These are phyloP conservation scores for Lipomyces orientalis DNA, from an alignment of 805 yeast species.

Conservation along the genomic window DNA sequence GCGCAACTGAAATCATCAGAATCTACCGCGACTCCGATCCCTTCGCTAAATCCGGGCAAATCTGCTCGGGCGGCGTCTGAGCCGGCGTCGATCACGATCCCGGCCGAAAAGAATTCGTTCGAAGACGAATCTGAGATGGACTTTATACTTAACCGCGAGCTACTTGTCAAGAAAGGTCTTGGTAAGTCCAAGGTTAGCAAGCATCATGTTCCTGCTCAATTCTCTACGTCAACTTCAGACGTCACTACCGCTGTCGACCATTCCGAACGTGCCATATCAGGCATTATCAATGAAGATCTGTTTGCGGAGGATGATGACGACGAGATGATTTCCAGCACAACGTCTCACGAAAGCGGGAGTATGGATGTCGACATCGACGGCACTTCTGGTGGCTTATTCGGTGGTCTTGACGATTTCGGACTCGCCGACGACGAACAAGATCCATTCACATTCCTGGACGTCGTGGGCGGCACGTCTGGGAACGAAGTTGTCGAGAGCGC, in stretches of 20 bases:
- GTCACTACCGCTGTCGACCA: neutral
- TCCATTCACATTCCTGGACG: constrained; percentile 31
- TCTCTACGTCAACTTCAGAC: neutral
- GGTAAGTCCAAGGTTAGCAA: neutral
- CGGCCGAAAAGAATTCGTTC: constrained; percentile 34
- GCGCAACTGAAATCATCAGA: neutral
- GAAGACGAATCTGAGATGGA: constrained; percentile 34
- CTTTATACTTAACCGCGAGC: constrained; percentile 28
- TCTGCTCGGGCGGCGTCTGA: constrained; percentile 17
- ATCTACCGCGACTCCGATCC: constrained; percentile 19
- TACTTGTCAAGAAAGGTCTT: constrained; percentile 27
- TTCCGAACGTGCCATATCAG: neutral
- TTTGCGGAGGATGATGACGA: constrained; percentile 31
- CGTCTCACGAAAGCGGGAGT: constrained; percentile 23
- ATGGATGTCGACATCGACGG: constrained; percentile 27
- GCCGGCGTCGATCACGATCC: constrained; percentile 35
- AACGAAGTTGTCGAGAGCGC: constrained; percentile 28
- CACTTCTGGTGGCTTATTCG: constrained; percentile 8
- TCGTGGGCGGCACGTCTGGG: constrained; percentile 21
- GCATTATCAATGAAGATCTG: neutral
- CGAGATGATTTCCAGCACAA: constrained; percentile 29
- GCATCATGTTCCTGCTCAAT: neutral
- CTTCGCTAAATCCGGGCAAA: constrained; percentile 7
- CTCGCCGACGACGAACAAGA: constrained; percentile 20
- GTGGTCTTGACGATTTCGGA: constrained; percentile 19